Conservation (phyloP, 805 yeast species). For the Lipomyces orientalis region DNA sequence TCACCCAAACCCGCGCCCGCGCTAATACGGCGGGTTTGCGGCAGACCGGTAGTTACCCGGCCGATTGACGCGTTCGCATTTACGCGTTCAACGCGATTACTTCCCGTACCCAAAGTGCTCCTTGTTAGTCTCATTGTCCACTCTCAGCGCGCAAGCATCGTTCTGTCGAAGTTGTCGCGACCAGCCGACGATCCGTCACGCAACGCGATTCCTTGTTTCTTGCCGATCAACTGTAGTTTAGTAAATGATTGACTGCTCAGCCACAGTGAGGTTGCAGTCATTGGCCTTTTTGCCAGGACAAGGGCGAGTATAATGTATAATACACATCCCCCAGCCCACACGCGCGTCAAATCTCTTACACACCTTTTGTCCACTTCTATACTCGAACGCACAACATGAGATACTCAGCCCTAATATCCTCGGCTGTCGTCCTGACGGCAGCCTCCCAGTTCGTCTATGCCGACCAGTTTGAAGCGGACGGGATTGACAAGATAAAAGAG, state of each 20-base stretch:
- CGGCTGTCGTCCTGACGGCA: neutral
- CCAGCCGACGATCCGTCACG: neutral
- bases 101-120: neutral
- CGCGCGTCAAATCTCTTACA: neutral
- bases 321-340: neutral
- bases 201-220: neutral
- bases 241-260: neutral
- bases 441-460: constrained; percentile 3
- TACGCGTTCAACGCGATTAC: neutral
- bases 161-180: neutral
- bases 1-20: neutral
- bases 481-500: neutral
- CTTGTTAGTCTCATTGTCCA: neutral
- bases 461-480: neutral
- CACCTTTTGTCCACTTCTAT: neutral
- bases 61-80: neutral
- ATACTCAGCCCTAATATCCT: neutral
- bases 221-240: neutral
- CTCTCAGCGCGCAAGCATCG: neutral
- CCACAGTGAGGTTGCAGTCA: neutral
- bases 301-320: neutral
- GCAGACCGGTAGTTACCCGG: neutral
- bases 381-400: neutral
- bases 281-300: neutral
- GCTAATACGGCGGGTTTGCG: no score